Conservation (phyloP, 345 rosid genomes). For the Melaleuca alternifolia region DNA sequence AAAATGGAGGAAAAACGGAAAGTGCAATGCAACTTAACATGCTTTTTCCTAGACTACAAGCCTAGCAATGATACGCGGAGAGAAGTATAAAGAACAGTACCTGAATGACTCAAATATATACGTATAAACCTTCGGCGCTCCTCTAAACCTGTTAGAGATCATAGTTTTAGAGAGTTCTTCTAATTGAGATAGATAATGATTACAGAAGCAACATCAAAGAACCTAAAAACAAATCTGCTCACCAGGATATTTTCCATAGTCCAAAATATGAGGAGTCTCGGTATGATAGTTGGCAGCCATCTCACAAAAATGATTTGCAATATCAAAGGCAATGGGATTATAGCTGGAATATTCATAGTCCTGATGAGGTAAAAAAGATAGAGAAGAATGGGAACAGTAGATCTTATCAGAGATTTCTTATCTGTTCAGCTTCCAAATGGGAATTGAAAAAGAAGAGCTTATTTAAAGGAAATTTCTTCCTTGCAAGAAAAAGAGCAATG, state of each 20-base stretch:
- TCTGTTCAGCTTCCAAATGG: neutral
- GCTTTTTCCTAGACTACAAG: neutral
- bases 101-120: conserved; percentile 53
- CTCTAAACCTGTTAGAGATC: conserved; percentile 39
- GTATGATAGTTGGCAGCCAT: conserved; percentile 93
- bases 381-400: neutral
- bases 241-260: conserved; percentile 84
- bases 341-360: conserved; percentile 93
- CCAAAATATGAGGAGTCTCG: conserved; percentile 77
- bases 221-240: conserved; percentile 1
- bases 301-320: conserved; percentile 96
- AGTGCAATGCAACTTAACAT: neutral
- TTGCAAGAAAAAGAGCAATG: neutral
- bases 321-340: conserved; percentile 79
- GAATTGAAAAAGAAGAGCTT: neutral
- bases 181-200: neutral
- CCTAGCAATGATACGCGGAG: neutral
- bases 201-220: neutral
- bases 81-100: conserved; percentile 11
- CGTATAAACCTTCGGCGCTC: conserved; percentile 56
- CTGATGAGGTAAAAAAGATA: conserved; percentile 19
- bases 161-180: neutral
- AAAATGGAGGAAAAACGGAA: neutral
- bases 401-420: neutral
- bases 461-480: neutral